Conservation (phyloP, 75 land plant species). For the Sequoia sempervirens region DNA sequence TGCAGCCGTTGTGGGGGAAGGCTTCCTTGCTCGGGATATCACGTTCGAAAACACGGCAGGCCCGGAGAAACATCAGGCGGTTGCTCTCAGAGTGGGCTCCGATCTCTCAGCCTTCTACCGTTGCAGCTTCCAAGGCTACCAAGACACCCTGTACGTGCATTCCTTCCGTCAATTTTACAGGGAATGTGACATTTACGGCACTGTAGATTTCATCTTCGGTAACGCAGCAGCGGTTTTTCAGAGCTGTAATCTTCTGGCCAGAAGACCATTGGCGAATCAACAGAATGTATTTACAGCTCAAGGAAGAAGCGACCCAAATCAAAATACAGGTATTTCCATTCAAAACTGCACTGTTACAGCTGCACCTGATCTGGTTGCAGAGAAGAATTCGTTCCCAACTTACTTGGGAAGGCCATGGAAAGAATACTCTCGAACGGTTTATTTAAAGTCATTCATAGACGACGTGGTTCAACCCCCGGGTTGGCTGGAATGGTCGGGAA, state of each 20-base stretch:
- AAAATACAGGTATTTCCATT: constrained; percentile 72
- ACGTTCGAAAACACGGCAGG: constrained; percentile 66
- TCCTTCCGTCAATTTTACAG: constrained; percentile 57
- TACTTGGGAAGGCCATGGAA: constrained; percentile 80
- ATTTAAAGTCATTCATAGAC: constrained; percentile 37
- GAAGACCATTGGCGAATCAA: constrained; percentile 38
- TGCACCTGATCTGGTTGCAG: constrained; percentile 35
- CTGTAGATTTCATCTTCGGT: constrained; percentile 69
- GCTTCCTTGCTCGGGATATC: constrained; percentile 47
- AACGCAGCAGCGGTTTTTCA: constrained; percentile 59
- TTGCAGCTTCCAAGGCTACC: constrained; percentile 51
- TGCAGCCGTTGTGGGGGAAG: constrained; percentile 36
- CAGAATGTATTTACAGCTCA: constrained; percentile 63
- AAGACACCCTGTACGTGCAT: constrained; percentile 50
- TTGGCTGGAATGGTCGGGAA: constrained; percentile 72
- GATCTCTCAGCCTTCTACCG: constrained; percentile 44
- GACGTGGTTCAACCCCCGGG: constrained; percentile 57
- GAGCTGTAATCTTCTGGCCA: constrained; percentile 56
- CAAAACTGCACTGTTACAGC: constrained; percentile 45
- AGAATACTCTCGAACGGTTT: constrained; percentile 58
- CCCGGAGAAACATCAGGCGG: constrained; percentile 47
- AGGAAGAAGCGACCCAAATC: constrained; percentile 50
- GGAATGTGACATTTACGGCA: constrained; percentile 54
- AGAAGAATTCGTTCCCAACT: constrained; percentile 12
- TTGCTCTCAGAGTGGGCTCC: constrained; percentile 48